Base-by-base conservation (phyloP, 2,329 filamentous ascomycete genomes). In the Pseudogymnoascus sp. region DNA sequence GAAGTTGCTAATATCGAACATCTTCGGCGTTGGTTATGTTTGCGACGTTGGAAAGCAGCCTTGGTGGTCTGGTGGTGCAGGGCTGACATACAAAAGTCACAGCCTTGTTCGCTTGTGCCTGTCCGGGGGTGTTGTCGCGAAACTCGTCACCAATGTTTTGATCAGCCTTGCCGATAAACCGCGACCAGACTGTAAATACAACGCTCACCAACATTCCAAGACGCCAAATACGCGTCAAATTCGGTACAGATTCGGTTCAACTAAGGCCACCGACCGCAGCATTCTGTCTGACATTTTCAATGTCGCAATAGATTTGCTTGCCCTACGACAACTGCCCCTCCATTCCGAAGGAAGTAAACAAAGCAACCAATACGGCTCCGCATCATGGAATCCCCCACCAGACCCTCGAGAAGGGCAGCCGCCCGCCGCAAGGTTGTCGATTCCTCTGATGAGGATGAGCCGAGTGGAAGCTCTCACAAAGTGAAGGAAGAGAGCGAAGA, bases 401-500 rank as follows among this genome's bases (percentile, higher is more conserved):
- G 86, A 66, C 81, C 85, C 9, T 81, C 82, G 61, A 79, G 86
- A 70, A 80, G 85, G 61, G 81, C 78, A 58, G 80, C 81, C 43
- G 74, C 88, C 20, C 84, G 90, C 70, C 86, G 87, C 68, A 88
- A 86, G 68, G 84, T 95, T 57, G 78, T 92, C 63, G 91, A 95
- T 66, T 91, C 86, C 7, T 80, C 84, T 18, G 82, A 85, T 22
- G 90, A 93, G 41, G 90, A 95, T 62, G 89, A 91, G 61, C 28
- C 47, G 85, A 88, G 65, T 78, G 84, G 60, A 75, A 80, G 38
- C 78, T 83, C 68, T 78, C 81, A 33, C 64, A 79, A 83, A 69
- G 80, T 83, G 63, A 78, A 84, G 28, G 79, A 87, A 28, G 83
- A 88, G 3, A 80, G 77, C 58, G 88, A 89, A 65, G 88, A 92